phyloP scores from a whole-genome alignment of 805 yeast genomes.

The Lipomyces sp. region DNA sequence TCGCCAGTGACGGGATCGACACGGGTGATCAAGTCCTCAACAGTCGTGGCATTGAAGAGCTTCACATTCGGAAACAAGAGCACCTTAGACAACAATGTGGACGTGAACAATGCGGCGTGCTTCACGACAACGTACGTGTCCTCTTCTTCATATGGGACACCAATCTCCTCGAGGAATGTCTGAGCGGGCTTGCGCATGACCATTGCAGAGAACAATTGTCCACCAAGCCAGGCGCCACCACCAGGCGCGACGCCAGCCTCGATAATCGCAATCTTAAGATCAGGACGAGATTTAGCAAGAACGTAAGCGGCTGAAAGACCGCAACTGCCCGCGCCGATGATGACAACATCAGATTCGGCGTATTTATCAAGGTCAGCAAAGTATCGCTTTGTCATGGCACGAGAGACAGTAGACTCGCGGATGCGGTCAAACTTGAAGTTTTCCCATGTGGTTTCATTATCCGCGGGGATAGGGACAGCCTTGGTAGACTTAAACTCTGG shows the following conservation, averaged over 20 bases:
- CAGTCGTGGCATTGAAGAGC: slow-evolving; percentile 79
- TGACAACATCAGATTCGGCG: slow-evolving; percentile 74
- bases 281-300: slow-evolving; percentile 74
- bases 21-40: slow-evolving; percentile 78
- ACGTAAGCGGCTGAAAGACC: slow-evolving; percentile 78
- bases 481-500: slow-evolving; percentile 29
- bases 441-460: slow-evolving; percentile 59
- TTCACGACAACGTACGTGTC: slow-evolving; percentile 80
- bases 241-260: slow-evolving; percentile 80
- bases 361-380: slow-evolving; percentile 73
- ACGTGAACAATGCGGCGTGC: slow-evolving; percentile 78
- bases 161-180: slow-evolving; percentile 64
- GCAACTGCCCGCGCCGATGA: slow-evolving; percentile 79
- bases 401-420: slow-evolving; percentile 75
- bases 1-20: slow-evolving; percentile 60
- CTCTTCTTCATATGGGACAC: slow-evolving; percentile 73
- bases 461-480: slow-evolving; percentile 33
- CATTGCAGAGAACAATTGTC: slow-evolving; percentile 78
- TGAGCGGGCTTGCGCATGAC: slow-evolving; percentile 81
- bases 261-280: slow-evolving; percentile 70
- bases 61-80: slow-evolving; percentile 74
- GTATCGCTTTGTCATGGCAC: slow-evolving; percentile 79
- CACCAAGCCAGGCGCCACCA: slow-evolving; percentile 81
- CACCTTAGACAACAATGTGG: slow-evolving; percentile 71
- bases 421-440: slow-evolving; percentile 70